Evolutionary conservation across 208 protist genomes (phyloP).

Genomic region (Strigomonas culicis): DNA sequence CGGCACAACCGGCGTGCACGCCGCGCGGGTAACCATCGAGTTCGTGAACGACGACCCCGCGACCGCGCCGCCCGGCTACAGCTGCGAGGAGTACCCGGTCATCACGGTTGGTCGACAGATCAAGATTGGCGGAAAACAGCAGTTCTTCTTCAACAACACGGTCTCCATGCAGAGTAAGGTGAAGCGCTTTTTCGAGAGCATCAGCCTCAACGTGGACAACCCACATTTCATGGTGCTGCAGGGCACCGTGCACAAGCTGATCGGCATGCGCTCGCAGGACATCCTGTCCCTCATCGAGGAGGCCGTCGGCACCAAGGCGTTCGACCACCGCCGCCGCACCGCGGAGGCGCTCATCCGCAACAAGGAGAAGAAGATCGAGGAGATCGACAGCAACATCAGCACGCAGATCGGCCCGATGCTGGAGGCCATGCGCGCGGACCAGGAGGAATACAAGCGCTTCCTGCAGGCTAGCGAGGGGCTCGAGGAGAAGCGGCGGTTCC

Average conservation of each 20-base stretch:
- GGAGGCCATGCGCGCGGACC: slow-evolving; percentile 81
- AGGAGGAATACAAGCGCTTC: slow-evolving; percentile 80
- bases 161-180: slow-evolving; percentile 96
- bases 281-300: slow-evolving; percentile 99
- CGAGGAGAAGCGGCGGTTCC: slow-evolving; percentile 67
- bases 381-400: slow-evolving; percentile 94
- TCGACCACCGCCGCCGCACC: slow-evolving; percentile 97
- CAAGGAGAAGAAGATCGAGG: slow-evolving; percentile 99
- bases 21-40: slow-evolving; percentile 98
- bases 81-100: slow-evolving; percentile 90
- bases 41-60: slow-evolving; percentile 98
- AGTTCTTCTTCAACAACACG: slow-evolving; percentile 99
- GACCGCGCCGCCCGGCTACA: slow-evolving; percentile 97
- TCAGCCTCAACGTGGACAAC: slow-evolving; percentile 99
- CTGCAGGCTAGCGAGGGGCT: slow-evolving; percentile 61
- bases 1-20: slow-evolving; percentile 99
- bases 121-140: slow-evolving; percentile 95
- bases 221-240: slow-evolving; percentile 99
- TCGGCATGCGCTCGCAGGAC: slow-evolving; percentile 99
- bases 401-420: slow-evolving; percentile 86
- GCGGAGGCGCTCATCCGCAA: slow-evolving; percentile 97
- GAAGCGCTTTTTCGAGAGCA: slow-evolving; percentile 99
- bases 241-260: slow-evolving; percentile 99
- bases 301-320: slow-evolving; percentile 99
- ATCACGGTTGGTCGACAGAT: slow-evolving; percentile 98